A percentile compares a stretch with the other conserved stretches of the same genome.
Evolutionary conservation across 768 basidiomycete species (phyloP).

Genomic region (Leccinum sublutescens): DNA sequence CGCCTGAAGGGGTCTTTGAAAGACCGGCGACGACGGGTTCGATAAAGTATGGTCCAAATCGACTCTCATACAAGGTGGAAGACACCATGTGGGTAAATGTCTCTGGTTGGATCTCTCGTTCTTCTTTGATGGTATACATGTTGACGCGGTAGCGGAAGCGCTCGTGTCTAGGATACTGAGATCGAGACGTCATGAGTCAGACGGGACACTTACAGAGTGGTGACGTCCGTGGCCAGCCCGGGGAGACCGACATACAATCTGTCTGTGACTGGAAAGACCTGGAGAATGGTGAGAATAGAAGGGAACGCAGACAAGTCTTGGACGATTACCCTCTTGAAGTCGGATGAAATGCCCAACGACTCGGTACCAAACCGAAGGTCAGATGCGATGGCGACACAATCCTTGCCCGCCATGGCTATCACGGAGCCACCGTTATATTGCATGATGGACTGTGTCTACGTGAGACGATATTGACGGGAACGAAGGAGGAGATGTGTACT

Average conservation of each 20-base stretch:
- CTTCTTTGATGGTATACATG: slow-evolving; percentile 99
- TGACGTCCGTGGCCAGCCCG: slow-evolving; percentile 91
- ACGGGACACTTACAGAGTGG: slow-evolving; percentile 66
- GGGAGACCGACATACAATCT: slow-evolving; percentile 89
- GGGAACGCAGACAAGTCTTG: slow-evolving; percentile 14
- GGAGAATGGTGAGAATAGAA: slow-evolving; percentile 1
- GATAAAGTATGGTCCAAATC: slow-evolving; percentile 95
- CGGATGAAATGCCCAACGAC: slow-evolving; percentile 79
- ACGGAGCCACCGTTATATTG: slow-evolving; percentile 97
- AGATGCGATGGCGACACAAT: slow-evolving; percentile 97
- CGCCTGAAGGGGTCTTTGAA: slow-evolving; percentile 67
- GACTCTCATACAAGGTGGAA: slow-evolving; percentile 91
- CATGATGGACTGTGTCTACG: slow-evolving; percentile 72
- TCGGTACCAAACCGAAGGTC: slow-evolving; percentile 91
- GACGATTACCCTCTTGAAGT: slow-evolving; percentile 86
- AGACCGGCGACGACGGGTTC: slow-evolving; percentile 96
- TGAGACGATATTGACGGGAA: slow-evolving; percentile 4
- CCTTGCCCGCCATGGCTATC: slow-evolving; percentile 98
- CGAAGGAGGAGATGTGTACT: slow-evolving; percentile 5
- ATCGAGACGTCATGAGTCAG: neutral
- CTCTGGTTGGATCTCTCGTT: slow-evolving; percentile 93
- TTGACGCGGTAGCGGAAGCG: slow-evolving; percentile 92
- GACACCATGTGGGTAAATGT: slow-evolving; percentile 95
- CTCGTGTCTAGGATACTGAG: slow-evolving; percentile 60
- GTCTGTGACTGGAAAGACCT: slow-evolving; percentile 96